Percentiles rank a stretch among this genome's conserved stretches.
Evolutionary conservation across 2,329 filamentous ascomycete species (phyloP).

Genomic region (Sclerotinia sclerotiorum): DNA sequence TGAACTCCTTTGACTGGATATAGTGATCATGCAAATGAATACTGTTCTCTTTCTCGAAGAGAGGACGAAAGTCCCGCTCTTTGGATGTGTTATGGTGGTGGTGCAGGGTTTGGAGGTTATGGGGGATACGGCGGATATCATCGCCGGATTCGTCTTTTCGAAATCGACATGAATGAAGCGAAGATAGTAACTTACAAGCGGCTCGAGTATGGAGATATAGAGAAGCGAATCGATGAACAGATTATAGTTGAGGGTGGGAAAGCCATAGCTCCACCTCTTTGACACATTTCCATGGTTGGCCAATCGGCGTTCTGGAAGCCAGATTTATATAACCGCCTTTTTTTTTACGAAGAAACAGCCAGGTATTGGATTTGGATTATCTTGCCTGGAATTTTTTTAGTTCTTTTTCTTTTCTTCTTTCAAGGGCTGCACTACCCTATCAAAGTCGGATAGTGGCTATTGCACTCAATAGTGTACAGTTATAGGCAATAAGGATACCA

Average conservation of each 20-base stretch:
- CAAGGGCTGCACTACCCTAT: background rate
- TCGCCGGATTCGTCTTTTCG: conserved; percentile 82
- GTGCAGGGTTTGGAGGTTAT: conserved; percentile 90
- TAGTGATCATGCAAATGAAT: conserved; percentile 94
- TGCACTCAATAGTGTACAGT: background rate
- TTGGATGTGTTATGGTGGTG: conserved; percentile 99
- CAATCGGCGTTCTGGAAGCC: background rate
- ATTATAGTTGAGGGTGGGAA: conserved; percentile 64
- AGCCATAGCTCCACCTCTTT: conserved; percentile 2
- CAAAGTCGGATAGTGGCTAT: background rate
- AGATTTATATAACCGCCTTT: background rate
- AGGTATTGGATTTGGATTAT: background rate
- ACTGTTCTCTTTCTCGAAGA: conserved; percentile 68
- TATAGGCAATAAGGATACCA: background rate
- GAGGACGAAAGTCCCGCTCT: conserved; percentile 58
- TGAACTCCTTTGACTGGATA: conserved; percentile 28
- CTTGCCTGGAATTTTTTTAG: background rate
- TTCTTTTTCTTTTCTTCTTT: background rate
- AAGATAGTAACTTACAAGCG: conserved; percentile 91
- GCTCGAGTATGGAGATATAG: conserved; percentile 64
- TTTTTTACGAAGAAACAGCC: background rate
- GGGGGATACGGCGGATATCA: conserved; percentile 85
- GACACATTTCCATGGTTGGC: background rate
- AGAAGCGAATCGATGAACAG: conserved; percentile 59
- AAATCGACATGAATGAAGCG: conserved; percentile 88